These are phyloP conservation scores for Cladorrhinum sp. DNA, from an alignment of 2,329 filamentous ascomycete species.

Conservation along the genomic window DNA sequence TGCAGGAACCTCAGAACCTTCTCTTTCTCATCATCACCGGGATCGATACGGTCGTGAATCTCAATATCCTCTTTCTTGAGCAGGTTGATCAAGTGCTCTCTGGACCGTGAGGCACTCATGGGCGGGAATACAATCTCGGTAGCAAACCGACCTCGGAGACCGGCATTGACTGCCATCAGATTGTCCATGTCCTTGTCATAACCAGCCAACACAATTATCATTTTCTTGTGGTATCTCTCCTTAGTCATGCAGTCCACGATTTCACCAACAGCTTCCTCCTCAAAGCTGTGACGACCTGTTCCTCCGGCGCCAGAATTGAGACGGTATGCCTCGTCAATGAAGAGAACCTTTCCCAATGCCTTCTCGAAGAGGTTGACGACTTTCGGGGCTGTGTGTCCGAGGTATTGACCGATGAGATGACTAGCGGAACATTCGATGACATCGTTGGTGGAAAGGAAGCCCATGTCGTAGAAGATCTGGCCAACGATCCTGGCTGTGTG, in stretches of 20 bases:
- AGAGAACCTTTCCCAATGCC: conserved; percentile 57
- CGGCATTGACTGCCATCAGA: conserved; percentile 50
- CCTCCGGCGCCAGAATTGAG: conserved; percentile 46
- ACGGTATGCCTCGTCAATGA: conserved; percentile 57
- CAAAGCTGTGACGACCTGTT: conserved; percentile 45
- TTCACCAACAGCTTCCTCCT: conserved; percentile 35
- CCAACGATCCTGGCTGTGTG: conserved; percentile 68
- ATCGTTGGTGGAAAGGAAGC: conserved; percentile 56
- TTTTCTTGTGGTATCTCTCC: conserved; percentile 43
- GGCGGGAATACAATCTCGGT: conserved; percentile 18
- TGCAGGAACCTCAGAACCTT: conserved; percentile 13
- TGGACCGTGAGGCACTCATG: conserved; percentile 6
- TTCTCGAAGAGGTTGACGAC: conserved; percentile 56
- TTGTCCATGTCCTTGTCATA: conserved; percentile 52
- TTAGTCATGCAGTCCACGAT: conserved; percentile 34
- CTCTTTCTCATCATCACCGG: conserved; percentile 8
- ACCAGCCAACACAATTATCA: conserved; percentile 51
- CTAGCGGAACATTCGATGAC: conserved; percentile 65
- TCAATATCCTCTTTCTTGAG: conserved; percentile 17
- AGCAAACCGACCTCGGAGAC: conserved; percentile 49
- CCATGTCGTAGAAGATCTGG: conserved; percentile 70
- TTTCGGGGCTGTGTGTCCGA: conserved; percentile 67
- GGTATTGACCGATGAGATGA: conserved; percentile 63
- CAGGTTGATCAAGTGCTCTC: conserved; percentile 15
- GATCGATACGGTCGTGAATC: conserved; percentile 9